phyloP scores from a whole-genome alignment of 1,284 basidiomycete species.

The Tausonia pullulans region DNA sequence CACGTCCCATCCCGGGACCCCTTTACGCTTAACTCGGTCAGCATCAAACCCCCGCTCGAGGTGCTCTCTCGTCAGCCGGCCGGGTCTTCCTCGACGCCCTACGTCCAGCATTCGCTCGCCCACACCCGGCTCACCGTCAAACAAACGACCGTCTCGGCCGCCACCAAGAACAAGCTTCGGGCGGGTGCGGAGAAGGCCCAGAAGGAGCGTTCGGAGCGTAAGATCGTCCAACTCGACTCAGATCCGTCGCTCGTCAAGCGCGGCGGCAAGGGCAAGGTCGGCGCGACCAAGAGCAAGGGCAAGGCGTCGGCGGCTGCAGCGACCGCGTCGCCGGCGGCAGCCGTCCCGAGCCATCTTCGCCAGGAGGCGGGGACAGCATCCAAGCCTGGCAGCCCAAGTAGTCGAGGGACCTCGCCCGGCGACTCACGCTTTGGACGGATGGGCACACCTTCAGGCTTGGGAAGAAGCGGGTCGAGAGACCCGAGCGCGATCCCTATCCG shows the following conservation, averaged over 20 bases:
- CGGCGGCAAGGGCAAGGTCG: background rate
- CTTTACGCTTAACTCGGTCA: background rate
- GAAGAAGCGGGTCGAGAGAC: background rate
- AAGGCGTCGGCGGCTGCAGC: background rate
- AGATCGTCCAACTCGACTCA: constrained; percentile 13
- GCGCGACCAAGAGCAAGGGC: background rate
- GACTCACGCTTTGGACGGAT: background rate
- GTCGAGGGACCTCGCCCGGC: background rate
- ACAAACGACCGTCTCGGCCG: constrained; percentile 12
- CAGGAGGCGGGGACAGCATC: background rate
- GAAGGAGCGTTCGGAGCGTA: constrained; percentile 3
- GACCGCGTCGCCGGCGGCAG: background rate
- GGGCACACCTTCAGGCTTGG: background rate
- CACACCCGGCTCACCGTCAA: constrained; percentile 8
- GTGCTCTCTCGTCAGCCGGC: background rate
- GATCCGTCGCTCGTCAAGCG: background rate
- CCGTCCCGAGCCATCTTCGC: too few species aligned
- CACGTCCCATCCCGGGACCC: background rate
- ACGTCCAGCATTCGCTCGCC: background rate
- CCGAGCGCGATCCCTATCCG: background rate
- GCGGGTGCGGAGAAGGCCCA: constrained; percentile 7
- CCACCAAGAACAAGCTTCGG: constrained; percentile 13
- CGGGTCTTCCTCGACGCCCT: background rate
- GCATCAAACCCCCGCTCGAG: constrained; percentile 1
- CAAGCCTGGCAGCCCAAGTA: too few species aligned